phyloP scores from a whole-genome alignment of 2,329 filamentous ascomycete genomes.

The Fusarium keratoplasticum region DNA sequence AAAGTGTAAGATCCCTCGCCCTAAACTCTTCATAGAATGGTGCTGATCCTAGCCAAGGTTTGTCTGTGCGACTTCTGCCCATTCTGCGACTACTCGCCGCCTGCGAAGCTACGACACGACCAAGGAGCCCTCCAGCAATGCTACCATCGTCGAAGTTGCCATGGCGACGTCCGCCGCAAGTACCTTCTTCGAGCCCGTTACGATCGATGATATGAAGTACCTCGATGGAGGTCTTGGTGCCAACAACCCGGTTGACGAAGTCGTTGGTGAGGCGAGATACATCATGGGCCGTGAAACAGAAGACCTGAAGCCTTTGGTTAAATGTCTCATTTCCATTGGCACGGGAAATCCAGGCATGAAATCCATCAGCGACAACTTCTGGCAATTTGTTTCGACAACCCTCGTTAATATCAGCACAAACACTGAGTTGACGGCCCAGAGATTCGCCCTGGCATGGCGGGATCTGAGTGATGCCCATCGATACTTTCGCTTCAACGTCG shows the following conservation, averaged over 20 bases:
- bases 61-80: neutral
- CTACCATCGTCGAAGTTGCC: neutral
- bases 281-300: neutral
- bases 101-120: neutral
- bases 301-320: neutral
- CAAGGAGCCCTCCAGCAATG: neutral
- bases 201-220: neutral
- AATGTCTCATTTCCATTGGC: neutral
- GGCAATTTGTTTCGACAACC: neutral
- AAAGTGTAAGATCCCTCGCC: neutral
- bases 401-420: neutral
- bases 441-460: neutral
- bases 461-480: neutral
- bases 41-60: neutral
- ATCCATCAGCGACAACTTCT: neutral
- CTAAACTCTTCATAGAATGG: neutral
- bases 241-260: neutral
- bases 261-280: neutral
- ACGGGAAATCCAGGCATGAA: neutral
- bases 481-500: neutral
- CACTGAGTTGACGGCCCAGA: neutral
- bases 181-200: neutral
- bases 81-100: neutral
- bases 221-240: neutral
- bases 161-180: neutral